phyloP scores from a whole-genome alignment of 2,329 filamentous ascomycete species.

The Fusarium nanum region DNA sequence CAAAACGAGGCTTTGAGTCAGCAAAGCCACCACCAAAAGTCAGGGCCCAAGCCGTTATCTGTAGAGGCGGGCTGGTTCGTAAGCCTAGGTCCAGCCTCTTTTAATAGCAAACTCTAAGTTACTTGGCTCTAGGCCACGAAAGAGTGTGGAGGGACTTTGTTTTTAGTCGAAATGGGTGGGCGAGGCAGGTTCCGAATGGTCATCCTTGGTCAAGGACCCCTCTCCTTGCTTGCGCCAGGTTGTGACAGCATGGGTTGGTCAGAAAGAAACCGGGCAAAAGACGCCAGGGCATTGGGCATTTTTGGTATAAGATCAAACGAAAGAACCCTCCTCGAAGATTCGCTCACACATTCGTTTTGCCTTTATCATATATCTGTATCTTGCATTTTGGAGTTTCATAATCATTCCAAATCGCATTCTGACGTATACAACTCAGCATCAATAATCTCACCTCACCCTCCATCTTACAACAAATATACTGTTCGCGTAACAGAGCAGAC shows the following conservation, averaged over 20 bases:
- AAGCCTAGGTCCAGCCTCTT: slow-evolving; percentile 17
- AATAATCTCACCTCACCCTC: slow-evolving; percentile 1
- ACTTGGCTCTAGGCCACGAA: slow-evolving; percentile 2
- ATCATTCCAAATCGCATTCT: background rate
- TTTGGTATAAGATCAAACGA: slow-evolving; percentile 43
- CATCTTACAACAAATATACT: slow-evolving; percentile 7
- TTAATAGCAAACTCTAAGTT: slow-evolving; percentile 10
- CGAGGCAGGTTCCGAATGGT: slow-evolving; percentile 34
- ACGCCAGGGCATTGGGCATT: slow-evolving; percentile 34
- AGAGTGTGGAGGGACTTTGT: slow-evolving; percentile 27
- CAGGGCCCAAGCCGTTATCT: slow-evolving; percentile 16
- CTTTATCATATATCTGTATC: slow-evolving; percentile 9
- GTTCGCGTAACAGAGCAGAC: slow-evolving; percentile 10
- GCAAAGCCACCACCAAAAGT: slow-evolving; percentile 25
- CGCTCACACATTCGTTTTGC: slow-evolving; percentile 4
- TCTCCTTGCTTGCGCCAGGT: slow-evolving; percentile 38
- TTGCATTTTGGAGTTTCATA: background rate
- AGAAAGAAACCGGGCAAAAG: slow-evolving; percentile 46
- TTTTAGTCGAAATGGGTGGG: slow-evolving; percentile 35
- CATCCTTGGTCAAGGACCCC: slow-evolving; percentile 37
- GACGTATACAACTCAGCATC: slow-evolving; percentile 2
- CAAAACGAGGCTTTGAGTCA: slow-evolving; percentile 21
- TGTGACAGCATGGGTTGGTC: slow-evolving; percentile 39
- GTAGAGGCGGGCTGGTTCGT: slow-evolving; percentile 7
- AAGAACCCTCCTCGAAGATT: slow-evolving; percentile 24